Evolutionary conservation across 345 rosid genomes (phyloP), one percentile per base, ranked within the genome.

Genomic region (Gynandropsis gynandra): DNA sequence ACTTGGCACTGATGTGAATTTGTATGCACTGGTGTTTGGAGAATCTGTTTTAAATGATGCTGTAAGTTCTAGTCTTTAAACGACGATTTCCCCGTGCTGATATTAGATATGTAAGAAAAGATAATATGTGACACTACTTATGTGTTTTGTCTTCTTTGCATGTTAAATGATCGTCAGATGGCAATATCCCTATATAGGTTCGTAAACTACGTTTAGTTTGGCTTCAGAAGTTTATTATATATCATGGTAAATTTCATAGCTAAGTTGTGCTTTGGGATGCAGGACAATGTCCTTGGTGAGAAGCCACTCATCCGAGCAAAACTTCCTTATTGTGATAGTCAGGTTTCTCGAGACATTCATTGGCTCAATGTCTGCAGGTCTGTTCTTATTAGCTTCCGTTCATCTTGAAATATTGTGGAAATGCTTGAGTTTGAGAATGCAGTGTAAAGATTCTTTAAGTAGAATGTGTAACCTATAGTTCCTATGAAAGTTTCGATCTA

Each of bases 151-250:
- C 46, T 44, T 14, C 59, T 63, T 39, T 52, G 47, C 59, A 52
- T 72, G 62, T 56, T 65, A 52, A 58, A 48, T 41, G 11, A 53
- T 57, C 63, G 56, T 52, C 59, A 92, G 98, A 85, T 87, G 90
- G 97, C 97, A 12, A 87, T 92, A 68, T 92, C 98, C 65, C 76
- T 92, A 74, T 92, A 87, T 76, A 81, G 97, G 98, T 92, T 68
- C n/a, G 51, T 63, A 18, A 21, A 42, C 59, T 69, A 47, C 33
- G 52, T 62, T 4, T 41, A 36, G 17, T 36, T 55, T 36, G 33
- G 20, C 38, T 56, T 27, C 42, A 37, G 38, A 16, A 67, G 41
- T 34, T 24, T 12, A 48, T 59, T 15, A 15, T 37, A 10, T 9
- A 21, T 59, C 33, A 61, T 54, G 21, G 49, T 61, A 2, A 35